Percentiles rank a stretch among this genome's conserved stretches.
Evolutionary conservation across 2,329 filamentous ascomycete species (phyloP).

Genomic region (Colletotrichum godetiae): DNA sequence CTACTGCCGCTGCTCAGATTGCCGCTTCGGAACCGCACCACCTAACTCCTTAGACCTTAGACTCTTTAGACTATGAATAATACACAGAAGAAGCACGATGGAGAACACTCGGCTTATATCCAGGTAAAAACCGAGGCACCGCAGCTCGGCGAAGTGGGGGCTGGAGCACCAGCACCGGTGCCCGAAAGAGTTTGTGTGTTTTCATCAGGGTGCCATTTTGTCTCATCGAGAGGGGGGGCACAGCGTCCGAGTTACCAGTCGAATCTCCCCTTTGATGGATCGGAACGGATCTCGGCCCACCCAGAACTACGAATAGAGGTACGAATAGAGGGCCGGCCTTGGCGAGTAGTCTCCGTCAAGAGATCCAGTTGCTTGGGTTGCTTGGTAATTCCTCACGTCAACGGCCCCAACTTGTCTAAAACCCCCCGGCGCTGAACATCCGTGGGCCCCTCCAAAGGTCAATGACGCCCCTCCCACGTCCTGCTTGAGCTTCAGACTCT

Average conservation of each 20-base stretch:
- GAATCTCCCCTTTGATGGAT: constrained; percentile 4
- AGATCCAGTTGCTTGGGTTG: constrained; percentile 11
- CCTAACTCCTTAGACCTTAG: background rate
- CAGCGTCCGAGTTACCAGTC: background rate
- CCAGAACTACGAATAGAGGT: background rate
- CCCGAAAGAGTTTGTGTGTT: constrained; percentile 6
- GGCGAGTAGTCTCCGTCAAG: background rate
- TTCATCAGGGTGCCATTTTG: background rate
- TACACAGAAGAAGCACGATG: background rate
- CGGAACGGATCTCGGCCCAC: constrained; percentile 21
- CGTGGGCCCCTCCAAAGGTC: background rate
- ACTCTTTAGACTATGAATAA: too few species aligned
- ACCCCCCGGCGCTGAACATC: background rate
- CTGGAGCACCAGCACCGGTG: background rate
- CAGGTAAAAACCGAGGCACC: background rate
- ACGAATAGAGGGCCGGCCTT: background rate
- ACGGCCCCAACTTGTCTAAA: background rate
- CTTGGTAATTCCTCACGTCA: constrained; percentile 33
- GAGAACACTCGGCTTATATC: background rate
- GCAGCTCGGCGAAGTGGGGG: constrained; percentile 9
- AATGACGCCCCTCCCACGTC: constrained; percentile 9
- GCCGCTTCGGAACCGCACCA: constrained; percentile 9
- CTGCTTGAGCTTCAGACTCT: constrained; percentile 15
- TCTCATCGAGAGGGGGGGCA: constrained; percentile 15
- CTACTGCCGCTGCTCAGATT: background rate